Percentiles rank a stretch among this genome's conserved stretches.
Evolutionary conservation across 306 rosid species (phyloP).

Genomic region (Glycine tomentella): DNA sequence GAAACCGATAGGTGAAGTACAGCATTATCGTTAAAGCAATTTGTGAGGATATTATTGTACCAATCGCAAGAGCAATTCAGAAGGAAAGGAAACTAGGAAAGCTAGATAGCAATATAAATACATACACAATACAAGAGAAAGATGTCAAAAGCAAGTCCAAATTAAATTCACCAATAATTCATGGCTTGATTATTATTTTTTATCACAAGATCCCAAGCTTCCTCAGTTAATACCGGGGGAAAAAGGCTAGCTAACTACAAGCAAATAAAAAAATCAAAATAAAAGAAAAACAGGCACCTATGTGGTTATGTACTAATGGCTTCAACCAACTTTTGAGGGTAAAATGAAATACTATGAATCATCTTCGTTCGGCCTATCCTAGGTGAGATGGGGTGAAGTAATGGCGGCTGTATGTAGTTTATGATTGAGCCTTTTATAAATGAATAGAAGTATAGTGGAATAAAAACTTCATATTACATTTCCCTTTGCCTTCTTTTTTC

Average conservation of each 20-base stretch:
- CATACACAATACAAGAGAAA: constrained; percentile 32
- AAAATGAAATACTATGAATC: background rate
- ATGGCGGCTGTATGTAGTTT: constrained; percentile 13
- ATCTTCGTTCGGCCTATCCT: background rate
- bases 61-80: constrained; percentile 30
- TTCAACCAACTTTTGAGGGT: constrained; percentile 7
- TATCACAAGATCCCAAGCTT: background rate
- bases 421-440: background rate
- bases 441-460: background rate
- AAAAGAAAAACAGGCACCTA: background rate
- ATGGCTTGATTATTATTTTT: background rate
- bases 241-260: background rate
- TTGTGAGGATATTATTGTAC: constrained; percentile 46
- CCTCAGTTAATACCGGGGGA: background rate
- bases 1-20: constrained; percentile 32
- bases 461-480: background rate
- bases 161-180: too few species aligned
- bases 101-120: constrained; percentile 1
- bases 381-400: constrained; percentile 27
- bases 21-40: constrained; percentile 46
- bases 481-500: constrained; percentile 10
- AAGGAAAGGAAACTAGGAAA: background rate
- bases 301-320: background rate
- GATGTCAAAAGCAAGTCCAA: constrained; percentile 18
- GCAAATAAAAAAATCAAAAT: background rate